These are phyloP conservation scores for Plantago coronopus DNA, from an alignment of 305 asterid species.

Conservation along the genomic window DNA sequence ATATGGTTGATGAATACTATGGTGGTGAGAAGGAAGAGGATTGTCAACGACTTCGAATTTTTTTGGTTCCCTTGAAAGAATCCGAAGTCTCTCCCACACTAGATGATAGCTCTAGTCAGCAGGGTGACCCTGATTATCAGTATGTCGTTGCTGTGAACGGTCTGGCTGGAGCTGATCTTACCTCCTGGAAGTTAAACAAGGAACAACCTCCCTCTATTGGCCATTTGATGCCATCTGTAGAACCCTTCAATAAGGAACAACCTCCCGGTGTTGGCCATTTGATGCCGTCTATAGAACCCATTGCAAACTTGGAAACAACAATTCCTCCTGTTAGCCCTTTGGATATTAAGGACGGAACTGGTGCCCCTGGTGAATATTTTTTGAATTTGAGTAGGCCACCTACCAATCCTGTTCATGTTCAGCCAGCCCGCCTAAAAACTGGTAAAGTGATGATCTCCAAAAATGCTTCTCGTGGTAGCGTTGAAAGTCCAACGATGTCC, in stretches of 20 bases:
- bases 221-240: slow-evolving; percentile 32
- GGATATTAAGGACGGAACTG: slow-evolving; percentile 33
- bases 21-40: slow-evolving; percentile 40
- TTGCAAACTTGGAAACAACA: slow-evolving; percentile 30
- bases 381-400: slow-evolving; percentile 31
- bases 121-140: slow-evolving; percentile 44
- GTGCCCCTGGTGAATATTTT: slow-evolving; percentile 26
- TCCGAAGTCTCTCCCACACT: slow-evolving; percentile 39
- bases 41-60: slow-evolving; percentile 43
- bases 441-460: slow-evolving; percentile 20
- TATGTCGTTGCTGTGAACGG: slow-evolving; percentile 71
- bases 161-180: slow-evolving; percentile 40
- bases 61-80: slow-evolving; percentile 35
- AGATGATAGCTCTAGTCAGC: slow-evolving; percentile 37
- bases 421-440: slow-evolving; percentile 33
- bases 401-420: slow-evolving; percentile 33
- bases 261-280: slow-evolving; percentile 29
- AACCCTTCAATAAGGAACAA: slow-evolving; percentile 29
- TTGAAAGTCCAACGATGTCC: slow-evolving; percentile 29
- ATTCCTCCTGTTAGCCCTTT: slow-evolving; percentile 33
- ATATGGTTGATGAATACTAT: slow-evolving; percentile 54
- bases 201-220: slow-evolving; percentile 30
- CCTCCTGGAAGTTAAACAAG: slow-evolving; percentile 29
- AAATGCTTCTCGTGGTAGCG: slow-evolving; percentile 33
- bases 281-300: slow-evolving; percentile 33